Conservation (phyloP, 805 yeast species). For the Candida anglica region DNA sequence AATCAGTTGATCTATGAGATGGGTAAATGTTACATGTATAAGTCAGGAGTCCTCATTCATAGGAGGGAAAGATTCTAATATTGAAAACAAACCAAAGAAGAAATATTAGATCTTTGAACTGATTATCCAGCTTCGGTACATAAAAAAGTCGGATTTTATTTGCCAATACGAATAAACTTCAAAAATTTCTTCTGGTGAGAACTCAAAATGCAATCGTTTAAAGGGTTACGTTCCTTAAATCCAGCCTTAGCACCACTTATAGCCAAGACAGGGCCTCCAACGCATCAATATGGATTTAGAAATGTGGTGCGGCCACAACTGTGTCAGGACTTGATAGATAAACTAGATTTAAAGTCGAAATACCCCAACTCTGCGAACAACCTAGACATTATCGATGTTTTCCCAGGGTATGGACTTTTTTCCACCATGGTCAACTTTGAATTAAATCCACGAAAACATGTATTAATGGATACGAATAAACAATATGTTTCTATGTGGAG, state of each 20-base stretch:
- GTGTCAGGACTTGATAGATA: slow-evolving; percentile 42
- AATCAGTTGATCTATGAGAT: too few relatives aligned
- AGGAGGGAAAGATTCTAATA: too few relatives aligned
- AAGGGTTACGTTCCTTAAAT: slow-evolving; percentile 15
- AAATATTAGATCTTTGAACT: too few relatives aligned
- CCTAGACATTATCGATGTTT: slow-evolving; percentile 55
- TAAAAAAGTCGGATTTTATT: too few relatives aligned
- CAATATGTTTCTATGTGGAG: slow-evolving; percentile 23
- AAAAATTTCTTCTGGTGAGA: too few relatives aligned
- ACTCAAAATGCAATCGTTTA: too few relatives aligned
- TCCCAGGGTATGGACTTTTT: slow-evolving; percentile 57
- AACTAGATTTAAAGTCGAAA: slow-evolving; percentile 36
- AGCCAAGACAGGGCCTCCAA: slow-evolving; percentile 13
- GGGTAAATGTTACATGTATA: too few relatives aligned
- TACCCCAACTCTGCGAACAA: slow-evolving; percentile 29
- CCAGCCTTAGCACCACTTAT: slow-evolving; percentile 22
- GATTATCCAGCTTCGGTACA: too few relatives aligned
- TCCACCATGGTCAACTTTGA: slow-evolving; percentile 59
- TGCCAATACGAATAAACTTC: too few relatives aligned
- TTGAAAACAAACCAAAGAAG: too few relatives aligned
- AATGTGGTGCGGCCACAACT: slow-evolving; percentile 15
- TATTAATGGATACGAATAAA: slow-evolving; percentile 53
- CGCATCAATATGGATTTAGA: slow-evolving; percentile 22
- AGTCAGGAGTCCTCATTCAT: too few relatives aligned
- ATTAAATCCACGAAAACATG: slow-evolving; percentile 59